These are phyloP conservation scores for Cytospora piceicola DNA, from an alignment of 2,329 filamentous ascomycete species.

Conservation along the genomic window DNA sequence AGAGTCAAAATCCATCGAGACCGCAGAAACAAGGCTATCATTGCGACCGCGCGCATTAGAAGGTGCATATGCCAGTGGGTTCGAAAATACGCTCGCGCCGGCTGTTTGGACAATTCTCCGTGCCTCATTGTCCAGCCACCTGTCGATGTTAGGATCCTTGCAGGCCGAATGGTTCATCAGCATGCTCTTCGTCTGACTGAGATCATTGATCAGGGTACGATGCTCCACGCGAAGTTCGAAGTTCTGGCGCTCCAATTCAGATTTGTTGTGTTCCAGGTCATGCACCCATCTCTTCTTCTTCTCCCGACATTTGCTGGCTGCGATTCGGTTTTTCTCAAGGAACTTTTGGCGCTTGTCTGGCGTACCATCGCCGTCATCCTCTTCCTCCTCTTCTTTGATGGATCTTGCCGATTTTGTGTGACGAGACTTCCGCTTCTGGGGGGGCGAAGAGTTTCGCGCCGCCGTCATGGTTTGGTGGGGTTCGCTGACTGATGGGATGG, in stretches of 20 bases:
- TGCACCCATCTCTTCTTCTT: conserved; percentile 63
- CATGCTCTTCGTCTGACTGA: conserved; percentile 52
- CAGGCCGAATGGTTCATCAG: conserved; percentile 58
- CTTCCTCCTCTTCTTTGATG: conserved; percentile 35
- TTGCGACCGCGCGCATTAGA: conserved; percentile 35
- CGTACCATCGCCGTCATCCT: conserved; percentile 31
- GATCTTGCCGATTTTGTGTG: conserved; percentile 33
- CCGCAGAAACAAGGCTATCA: conserved; percentile 32
- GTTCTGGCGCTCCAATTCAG: conserved; percentile 50
- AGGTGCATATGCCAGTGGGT: conserved; percentile 9
- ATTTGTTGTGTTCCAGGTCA: conserved; percentile 52
- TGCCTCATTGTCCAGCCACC: conserved; percentile 58
- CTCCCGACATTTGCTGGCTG: conserved; percentile 74
- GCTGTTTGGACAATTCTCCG: conserved; percentile 46
- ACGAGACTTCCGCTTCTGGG: conserved; percentile 30
- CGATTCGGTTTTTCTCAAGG: conserved; percentile 71
- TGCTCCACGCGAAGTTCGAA: conserved; percentile 48
- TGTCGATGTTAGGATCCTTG: conserved; percentile 56
- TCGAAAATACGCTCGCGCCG: conserved; percentile 25
- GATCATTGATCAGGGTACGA: conserved; percentile 47
- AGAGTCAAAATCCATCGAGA: conserved; percentile 10
- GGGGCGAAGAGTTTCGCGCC: conserved; percentile 4
- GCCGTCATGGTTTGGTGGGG: background rate
- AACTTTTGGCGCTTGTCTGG: conserved; percentile 51
- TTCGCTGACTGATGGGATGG: conserved; percentile 5